Evolutionary conservation across 129 eudicot genomes (phyloP).

Genomic region (Ambrosia trifida): DNA sequence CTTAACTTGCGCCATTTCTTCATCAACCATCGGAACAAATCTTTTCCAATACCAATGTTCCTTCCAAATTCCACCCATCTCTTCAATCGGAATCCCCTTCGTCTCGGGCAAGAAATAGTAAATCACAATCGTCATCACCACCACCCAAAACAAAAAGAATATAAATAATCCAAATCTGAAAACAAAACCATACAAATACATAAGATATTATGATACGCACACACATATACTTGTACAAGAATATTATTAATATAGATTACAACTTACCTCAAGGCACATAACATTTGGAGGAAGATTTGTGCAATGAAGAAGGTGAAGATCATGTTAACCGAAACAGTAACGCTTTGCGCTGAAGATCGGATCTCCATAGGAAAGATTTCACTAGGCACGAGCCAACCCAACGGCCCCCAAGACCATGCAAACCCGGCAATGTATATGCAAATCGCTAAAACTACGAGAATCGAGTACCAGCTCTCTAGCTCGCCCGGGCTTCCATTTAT

Average conservation of each 20-base stretch:
- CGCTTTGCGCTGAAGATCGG: slow-evolving; percentile 53
- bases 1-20: slow-evolving; percentile 10
- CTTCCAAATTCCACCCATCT: slow-evolving; percentile 49
- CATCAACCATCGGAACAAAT: slow-evolving; percentile 26
- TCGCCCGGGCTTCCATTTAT: too few species aligned
- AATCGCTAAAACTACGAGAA: too few species aligned
- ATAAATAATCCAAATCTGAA: slow-evolving; percentile 42
- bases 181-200: background rate
- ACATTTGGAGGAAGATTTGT: slow-evolving; percentile 43
- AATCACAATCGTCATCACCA: slow-evolving; percentile 42
- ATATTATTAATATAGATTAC: background rate
- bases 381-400: slow-evolving; percentile 62
- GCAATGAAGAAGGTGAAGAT: slow-evolving; percentile 55
- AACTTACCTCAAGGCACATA: slow-evolving; percentile 39
- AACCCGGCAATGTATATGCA: too few species aligned
- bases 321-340: slow-evolving; percentile 59
- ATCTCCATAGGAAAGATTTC: slow-evolving; percentile 57
- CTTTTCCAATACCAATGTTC: slow-evolving; percentile 42
- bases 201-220: background rate
- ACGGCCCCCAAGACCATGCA: too few species aligned
- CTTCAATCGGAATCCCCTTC: slow-evolving; percentile 56
- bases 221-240: background rate
- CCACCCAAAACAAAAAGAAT: slow-evolving; percentile 46
- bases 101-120: slow-evolving; percentile 46
- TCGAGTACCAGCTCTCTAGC: too few species aligned